A percentile compares a stretch with the other conserved stretches of the same genome.
These are phyloP conservation scores for Backusella westeae DNA, from an alignment of 192 early-diverging fungal species.

Conservation along the genomic window DNA sequence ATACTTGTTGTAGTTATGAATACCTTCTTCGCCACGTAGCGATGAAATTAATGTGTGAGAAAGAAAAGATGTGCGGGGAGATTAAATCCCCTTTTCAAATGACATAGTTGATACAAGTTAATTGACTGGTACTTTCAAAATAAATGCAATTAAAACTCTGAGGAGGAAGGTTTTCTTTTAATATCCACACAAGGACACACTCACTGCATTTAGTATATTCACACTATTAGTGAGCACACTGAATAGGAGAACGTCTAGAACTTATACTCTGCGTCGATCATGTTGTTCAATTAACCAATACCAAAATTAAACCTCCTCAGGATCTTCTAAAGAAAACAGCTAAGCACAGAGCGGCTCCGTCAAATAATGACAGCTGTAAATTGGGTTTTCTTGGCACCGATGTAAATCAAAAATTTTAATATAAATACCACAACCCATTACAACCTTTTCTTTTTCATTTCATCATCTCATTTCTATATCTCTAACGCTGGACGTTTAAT, in stretches of 20 bases:
- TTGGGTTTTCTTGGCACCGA: neutral
- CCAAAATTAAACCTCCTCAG: neutral
- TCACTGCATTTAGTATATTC: too few relatives aligned
- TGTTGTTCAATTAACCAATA: neutral
- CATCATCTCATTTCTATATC: neutral
- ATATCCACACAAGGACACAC: too few relatives aligned
- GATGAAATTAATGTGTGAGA: too few relatives aligned
- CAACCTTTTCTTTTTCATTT: neutral
- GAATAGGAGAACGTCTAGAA: neutral
- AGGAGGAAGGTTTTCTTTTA: too few relatives aligned
- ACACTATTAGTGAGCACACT: neutral
- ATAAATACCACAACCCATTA: neutral
- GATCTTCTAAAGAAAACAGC: neutral
- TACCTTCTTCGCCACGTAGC: too few relatives aligned
- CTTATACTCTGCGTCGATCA: neutral
- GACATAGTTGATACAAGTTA: too few relatives aligned
- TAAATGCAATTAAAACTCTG: too few relatives aligned
- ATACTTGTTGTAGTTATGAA: too few relatives aligned
- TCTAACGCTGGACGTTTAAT: conserved; percentile 19
- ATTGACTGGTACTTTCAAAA: too few relatives aligned
- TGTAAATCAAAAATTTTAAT: neutral
- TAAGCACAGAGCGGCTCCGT: neutral
- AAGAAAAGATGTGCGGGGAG: too few relatives aligned
- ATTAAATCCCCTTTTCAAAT: too few relatives aligned
- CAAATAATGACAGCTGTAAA: neutral